These are phyloP conservation scores for Mucor velutinosus DNA, from an alignment of 371 early-diverging fungal genomes.

Conservation along the genomic window DNA sequence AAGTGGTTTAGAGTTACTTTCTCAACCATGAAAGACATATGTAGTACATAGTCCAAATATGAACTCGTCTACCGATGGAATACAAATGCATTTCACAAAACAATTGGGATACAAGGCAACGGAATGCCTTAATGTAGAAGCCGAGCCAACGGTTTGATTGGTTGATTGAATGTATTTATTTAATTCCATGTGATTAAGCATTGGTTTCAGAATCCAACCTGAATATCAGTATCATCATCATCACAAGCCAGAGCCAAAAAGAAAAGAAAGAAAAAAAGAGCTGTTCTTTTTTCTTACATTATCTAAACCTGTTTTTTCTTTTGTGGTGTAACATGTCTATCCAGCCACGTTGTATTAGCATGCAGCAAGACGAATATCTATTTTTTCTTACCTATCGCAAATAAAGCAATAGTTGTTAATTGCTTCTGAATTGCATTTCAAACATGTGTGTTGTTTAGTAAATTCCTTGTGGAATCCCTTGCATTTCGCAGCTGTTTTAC, in stretches of 20 bases:
- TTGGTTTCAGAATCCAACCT: not conserved
- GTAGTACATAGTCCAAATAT: too few species aligned
- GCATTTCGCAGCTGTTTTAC: not conserved
- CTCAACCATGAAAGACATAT: too few species aligned
- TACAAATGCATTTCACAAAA: too few species aligned
- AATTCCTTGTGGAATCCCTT: not conserved
- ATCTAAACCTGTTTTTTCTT: not conserved
- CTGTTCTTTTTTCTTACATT: not conserved
- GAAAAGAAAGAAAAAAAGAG: too few species aligned
- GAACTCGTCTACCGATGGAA: too few species aligned
- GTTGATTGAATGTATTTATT: not conserved
- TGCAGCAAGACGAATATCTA: not conserved
- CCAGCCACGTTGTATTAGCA: not conserved
- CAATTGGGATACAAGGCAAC: not conserved
- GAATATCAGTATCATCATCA: not conserved
- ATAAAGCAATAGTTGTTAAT: not conserved
- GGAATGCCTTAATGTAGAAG: not conserved
- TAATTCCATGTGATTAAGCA: not conserved
- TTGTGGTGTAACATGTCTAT: not conserved
- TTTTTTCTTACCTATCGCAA: not conserved
- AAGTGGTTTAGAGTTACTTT: too few species aligned
- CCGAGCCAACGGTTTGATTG: not conserved
- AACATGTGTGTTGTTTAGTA: not conserved
- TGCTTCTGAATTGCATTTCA: not conserved
- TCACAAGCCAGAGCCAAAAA: not conserved